These are phyloP conservation scores for Metarhizium anisopliae DNA, from an alignment of 2,329 filamentous ascomycete genomes.

Conservation along the genomic window DNA sequence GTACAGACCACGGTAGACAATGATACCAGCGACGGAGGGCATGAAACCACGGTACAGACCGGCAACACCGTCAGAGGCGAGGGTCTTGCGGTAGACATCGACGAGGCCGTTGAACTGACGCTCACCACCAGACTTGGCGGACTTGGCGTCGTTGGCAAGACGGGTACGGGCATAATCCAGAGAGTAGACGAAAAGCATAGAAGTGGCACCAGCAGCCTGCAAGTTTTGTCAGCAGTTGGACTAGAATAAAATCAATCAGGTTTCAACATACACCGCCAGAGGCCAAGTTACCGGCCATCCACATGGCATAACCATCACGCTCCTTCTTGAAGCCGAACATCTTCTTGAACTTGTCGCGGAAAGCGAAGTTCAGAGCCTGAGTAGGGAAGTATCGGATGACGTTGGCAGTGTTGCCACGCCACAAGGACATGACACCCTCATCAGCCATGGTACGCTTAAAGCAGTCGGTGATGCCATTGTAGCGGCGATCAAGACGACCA, in stretches of 20 bases:
- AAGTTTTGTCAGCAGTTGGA: slow-evolving; percentile 5
- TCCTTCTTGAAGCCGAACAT: slow-evolving; percentile 99
- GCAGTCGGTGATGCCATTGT: slow-evolving; percentile 88
- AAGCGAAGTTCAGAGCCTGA: slow-evolving; percentile 99
- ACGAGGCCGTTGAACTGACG: slow-evolving; percentile 99
- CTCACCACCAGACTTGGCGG: slow-evolving; percentile 89
- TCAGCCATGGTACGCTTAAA: slow-evolving; percentile 84
- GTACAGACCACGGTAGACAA: slow-evolving; percentile 99
- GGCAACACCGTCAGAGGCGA: slow-evolving; percentile 95
- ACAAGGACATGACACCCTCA: slow-evolving; percentile 92
- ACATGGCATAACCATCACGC: slow-evolving; percentile 93
- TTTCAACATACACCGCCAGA: slow-evolving; percentile 85
- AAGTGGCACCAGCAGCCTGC: slow-evolving; percentile 95
- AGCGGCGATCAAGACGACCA: slow-evolving; percentile 97
- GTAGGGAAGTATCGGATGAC: slow-evolving; percentile 99
- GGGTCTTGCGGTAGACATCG: slow-evolving; percentile 99
- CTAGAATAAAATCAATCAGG: neutral
- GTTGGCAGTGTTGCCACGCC: slow-evolving; percentile 99
- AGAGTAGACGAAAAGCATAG: slow-evolving; percentile 99
- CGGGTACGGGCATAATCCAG: slow-evolving; percentile 99
- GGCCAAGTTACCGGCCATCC: slow-evolving; percentile 99
- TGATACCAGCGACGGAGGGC: slow-evolving; percentile 97
- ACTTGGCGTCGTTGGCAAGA: slow-evolving; percentile 99
- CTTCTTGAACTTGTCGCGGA: slow-evolving; percentile 99
- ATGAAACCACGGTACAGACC: slow-evolving; percentile 99